Base-by-base conservation (phyloP, 2,329 filamentous ascomycete genomes). In the Trichothecium sympodiale region DNA sequence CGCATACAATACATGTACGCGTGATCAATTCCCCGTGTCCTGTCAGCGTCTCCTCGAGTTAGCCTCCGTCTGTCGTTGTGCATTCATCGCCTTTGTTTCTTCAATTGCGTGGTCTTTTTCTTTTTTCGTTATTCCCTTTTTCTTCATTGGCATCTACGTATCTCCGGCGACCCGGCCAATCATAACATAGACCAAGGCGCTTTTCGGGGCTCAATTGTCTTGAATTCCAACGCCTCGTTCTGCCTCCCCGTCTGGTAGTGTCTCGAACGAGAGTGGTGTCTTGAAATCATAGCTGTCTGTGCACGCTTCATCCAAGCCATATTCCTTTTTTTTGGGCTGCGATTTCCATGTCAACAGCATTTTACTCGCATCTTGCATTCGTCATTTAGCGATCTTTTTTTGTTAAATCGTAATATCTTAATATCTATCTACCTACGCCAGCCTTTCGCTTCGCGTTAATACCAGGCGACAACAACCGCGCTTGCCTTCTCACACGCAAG, bases 371-470 rank as follows among this genome's bases (percentile, higher is more conserved):
- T 20, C 33, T 35, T 38, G 37, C 30, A 34, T 36, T 39, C 38
- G 38, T 47, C 41, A 44, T 43, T 31, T 38, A 31, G 40, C 35
- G 20, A 25, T 37, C 43, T 31, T 40, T 33, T 39, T 35, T 23
- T 38, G 6, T 25, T 10, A 25, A 25, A 25, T 25, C 10, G 10
- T 25, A 25, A 25, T 25, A 25, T 25, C 20, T 6, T 25, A 25
- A 6, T 25, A 25, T 6, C n/a, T 25, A 25, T 10, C 20, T 10
- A 25, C 6, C 20, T 10, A 25, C 20, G 20, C 20, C 20, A 10
- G 10, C 20, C 20, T 25, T 39, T 41, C 46, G 45, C 40, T 38
- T 44, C 38, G 39, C 36, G 38, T 38, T 39, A 37, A 39, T 20
- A 6, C 10, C 20, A 10, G 6, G 6, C 10, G 6, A 10, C 20